Evolutionary conservation across 306 rosid species (phyloP).

Genomic region (Cercis canadensis): DNA sequence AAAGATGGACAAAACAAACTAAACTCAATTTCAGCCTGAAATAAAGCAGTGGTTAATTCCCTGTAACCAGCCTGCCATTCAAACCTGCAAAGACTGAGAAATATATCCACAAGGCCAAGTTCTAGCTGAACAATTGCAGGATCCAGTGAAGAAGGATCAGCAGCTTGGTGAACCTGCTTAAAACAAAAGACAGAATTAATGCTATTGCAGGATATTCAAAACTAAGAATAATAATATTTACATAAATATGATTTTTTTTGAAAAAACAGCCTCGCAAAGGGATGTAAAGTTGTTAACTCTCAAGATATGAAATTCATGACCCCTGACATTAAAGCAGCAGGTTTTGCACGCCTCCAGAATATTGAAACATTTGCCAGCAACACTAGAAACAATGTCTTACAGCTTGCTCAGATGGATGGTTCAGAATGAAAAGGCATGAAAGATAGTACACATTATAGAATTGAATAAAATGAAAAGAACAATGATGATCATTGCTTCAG

Average conservation of each 20-base stretch:
- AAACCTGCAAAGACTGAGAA: constrained; percentile 83
- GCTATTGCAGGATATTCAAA: constrained; percentile 5
- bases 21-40: constrained; percentile 97
- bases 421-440: not conserved
- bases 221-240: constrained; percentile 4
- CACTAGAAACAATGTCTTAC: not conserved
- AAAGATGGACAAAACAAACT: constrained; percentile 91
- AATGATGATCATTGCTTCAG: not conserved
- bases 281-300: constrained; percentile 17
- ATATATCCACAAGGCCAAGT: constrained; percentile 90
- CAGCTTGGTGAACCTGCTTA: constrained; percentile 60
- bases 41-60: constrained; percentile 87
- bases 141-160: constrained; percentile 54
- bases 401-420: too few relatives aligned
- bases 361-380: not conserved
- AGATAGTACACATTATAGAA: not conserved
- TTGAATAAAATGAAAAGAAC: not conserved
- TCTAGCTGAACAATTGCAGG: constrained; percentile 71
- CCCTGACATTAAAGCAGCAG: constrained; percentile 17
- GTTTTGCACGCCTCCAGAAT: not conserved
- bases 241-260: not conserved
- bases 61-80: constrained; percentile 97
- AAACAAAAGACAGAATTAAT: constrained; percentile 29
- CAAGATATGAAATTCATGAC: constrained; percentile 30
- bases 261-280: constrained; percentile 29